Base-by-base conservation (phyloP, 352 stramenopile species). In the Lagenidium giganteum region DNA sequence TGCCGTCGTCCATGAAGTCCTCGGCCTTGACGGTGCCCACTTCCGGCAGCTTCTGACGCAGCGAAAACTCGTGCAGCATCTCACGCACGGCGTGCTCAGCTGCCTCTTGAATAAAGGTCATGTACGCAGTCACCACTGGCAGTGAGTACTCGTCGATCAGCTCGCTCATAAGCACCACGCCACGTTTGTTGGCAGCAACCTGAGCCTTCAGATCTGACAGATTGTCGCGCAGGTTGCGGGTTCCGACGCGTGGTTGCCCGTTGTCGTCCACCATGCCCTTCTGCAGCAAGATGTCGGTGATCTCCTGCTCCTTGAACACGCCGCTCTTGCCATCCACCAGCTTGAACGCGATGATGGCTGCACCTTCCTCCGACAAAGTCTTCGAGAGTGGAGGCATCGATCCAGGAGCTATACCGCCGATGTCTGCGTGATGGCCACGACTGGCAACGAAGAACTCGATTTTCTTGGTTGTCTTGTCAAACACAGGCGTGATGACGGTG, bases 401-500 rank as follows among this genome's bases (percentile, higher is more conserved):
- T 4, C 83, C 83, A 20, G 96, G 96, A 3, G 95, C 87, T 42
- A 99, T 98, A 17, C 96, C 96, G 36, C 96, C 96, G 48, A 99
- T 98, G 57, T 99, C 97, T 13, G 93, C 92, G 63, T 99, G 97
- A 62, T 99, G 97, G 27, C 97, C 97, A 30, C 96, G 81, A 47
- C 91, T 98, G 5, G 97, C 97, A 6, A 99, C 95, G 57, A 98
- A 99, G 55, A 99, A 99, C 31, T 98, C 84, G 33, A 98, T 97
- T 36, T 94, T 77, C 22, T 87, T 67, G 9, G 64, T 79, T 17
- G 65, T 67, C 42, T 94, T 71, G 46, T 96, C 75, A 65, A 99
- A 99, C 3, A 99, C 96, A 23, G 97, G 97, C n/a, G 97, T 99
- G 44, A 99, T 99, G 4, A 99, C 97, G 5, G 96, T 99, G 53